Conservation (phyloP, 805 yeast genomes). For the Barnettozyma vustinii region DNA sequence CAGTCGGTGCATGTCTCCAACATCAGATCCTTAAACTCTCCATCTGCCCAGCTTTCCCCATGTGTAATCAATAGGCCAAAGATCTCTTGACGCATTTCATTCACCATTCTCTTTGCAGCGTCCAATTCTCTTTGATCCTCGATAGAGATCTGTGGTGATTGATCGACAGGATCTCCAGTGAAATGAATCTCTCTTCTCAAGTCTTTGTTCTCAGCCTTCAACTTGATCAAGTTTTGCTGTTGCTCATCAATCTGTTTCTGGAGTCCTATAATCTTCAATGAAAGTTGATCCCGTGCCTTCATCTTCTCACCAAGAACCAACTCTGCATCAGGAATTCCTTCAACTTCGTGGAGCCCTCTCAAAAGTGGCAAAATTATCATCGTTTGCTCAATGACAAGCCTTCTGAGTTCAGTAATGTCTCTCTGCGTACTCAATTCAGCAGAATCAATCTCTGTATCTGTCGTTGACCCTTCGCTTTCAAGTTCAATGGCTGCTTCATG, state of each 20-base stretch:
- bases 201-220: neutral
- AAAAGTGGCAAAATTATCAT: conserved; percentile 18
- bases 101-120: neutral
- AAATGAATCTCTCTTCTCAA: conserved; percentile 3
- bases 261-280: conserved; percentile 8
- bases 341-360: conserved; percentile 23
- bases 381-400: conserved; percentile 15
- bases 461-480: neutral
- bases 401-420: conserved; percentile 12
- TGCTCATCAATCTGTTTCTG: conserved; percentile 2
- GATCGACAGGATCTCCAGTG: conserved; percentile 7
- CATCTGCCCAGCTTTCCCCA: neutral
- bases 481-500: conserved; percentile 10
- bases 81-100: neutral
- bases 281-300: conserved; percentile 13
- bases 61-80: neutral
- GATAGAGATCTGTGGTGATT: neutral
- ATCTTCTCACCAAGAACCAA: conserved; percentile 10
- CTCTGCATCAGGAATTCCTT: conserved; percentile 18
- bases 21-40: neutral
- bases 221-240: neutral
- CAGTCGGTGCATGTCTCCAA: neutral
- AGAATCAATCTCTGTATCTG: neutral
- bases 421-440: neutral
- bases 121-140: neutral